These are phyloP conservation scores for Clathrus columnatus DNA, from an alignment of 768 basidiomycete species.

Conservation along the genomic window DNA sequence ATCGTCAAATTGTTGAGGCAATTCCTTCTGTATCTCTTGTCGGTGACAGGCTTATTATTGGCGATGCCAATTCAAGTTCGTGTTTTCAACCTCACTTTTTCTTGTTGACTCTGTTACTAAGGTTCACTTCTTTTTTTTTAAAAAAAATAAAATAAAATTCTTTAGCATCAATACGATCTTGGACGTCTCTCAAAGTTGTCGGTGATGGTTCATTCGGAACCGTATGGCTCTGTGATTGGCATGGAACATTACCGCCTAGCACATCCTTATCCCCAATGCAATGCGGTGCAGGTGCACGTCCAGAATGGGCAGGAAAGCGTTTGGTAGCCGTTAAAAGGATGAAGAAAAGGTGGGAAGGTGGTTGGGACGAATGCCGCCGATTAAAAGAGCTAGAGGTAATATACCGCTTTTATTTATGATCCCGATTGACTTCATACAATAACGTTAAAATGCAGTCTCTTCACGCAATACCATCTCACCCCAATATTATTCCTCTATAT, in stretches of 20 bases:
- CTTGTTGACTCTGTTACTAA: constrained; percentile 11
- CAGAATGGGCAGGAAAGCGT: constrained; percentile 90
- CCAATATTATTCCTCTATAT: constrained; percentile 96
- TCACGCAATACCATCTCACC: constrained; percentile 88
- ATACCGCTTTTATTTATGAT: constrained; percentile 14
- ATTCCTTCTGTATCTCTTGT: constrained; percentile 71
- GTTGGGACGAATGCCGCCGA: constrained; percentile 94
- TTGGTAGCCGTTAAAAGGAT: constrained; percentile 97
- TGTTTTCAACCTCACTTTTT: constrained; percentile 18
- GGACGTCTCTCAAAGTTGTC: constrained; percentile 91
- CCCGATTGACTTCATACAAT: not conserved
- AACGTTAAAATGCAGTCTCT: constrained; percentile 58
- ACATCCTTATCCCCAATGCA: constrained; percentile 92
- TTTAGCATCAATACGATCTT: constrained; percentile 76
- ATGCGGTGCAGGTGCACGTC: constrained; percentile 82
- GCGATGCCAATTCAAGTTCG: constrained; percentile 63
- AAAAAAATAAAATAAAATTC: constrained; percentile 5
- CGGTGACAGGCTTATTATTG: constrained; percentile 62
- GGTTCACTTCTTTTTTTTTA: constrained; percentile 10
- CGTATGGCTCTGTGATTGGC: constrained; percentile 99
- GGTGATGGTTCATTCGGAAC: constrained; percentile 99
- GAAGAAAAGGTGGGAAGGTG: constrained; percentile 96
- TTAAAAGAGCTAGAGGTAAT: constrained; percentile 92
- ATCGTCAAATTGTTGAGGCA: constrained; percentile 58
- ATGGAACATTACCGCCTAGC: constrained; percentile 87